Conservation (phyloP, 2,329 filamentous ascomycete genomes). For the Huntiella abstrusa region DNA sequence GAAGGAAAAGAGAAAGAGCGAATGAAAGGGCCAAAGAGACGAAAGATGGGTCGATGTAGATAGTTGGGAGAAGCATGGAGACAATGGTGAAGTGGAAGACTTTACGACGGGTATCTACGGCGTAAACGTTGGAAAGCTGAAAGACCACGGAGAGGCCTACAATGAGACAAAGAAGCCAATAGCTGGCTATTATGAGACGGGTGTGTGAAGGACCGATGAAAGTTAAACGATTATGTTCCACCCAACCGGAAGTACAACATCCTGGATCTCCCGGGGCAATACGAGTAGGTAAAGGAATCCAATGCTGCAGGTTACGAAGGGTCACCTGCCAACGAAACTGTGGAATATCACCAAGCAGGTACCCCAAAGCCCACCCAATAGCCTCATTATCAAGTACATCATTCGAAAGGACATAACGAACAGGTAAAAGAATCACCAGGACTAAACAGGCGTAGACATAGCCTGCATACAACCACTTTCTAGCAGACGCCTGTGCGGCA, state of each 20-base stretch:
- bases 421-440: conserved; percentile 46
- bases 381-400: conserved; percentile 63
- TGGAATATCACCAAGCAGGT: conserved; percentile 63
- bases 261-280: conserved; percentile 14
- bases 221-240: conserved; percentile 43
- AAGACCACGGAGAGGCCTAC: conserved; percentile 59
- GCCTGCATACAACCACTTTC: conserved; percentile 69
- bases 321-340: conserved; percentile 55
- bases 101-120: conserved; percentile 90
- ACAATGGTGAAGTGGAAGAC: conserved; percentile 99
- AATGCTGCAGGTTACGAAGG: conserved; percentile 47
- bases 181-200: conserved; percentile 55
- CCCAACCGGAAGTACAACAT: conserved; percentile 35
- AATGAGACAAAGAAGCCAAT: conserved; percentile 53
- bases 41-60: conserved; percentile 73
- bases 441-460: conserved; percentile 57
- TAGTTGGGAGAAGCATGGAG: conserved; percentile 75
- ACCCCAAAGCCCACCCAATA: conserved; percentile 80
- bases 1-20: conserved; percentile 64
- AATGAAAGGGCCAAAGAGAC: conserved; percentile 61
- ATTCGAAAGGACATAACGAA: conserved; percentile 49
- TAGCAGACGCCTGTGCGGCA: conserved; percentile 50
- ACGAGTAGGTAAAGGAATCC: conserved; percentile 51
- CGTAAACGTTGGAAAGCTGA: conserved; percentile 53
- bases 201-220: conserved; percentile 60